Evolutionary conservation across 805 yeast genomes (phyloP), one percentile per base, ranked within the genome.

Genomic region (Ogataea nakhonphanomensis): DNA sequence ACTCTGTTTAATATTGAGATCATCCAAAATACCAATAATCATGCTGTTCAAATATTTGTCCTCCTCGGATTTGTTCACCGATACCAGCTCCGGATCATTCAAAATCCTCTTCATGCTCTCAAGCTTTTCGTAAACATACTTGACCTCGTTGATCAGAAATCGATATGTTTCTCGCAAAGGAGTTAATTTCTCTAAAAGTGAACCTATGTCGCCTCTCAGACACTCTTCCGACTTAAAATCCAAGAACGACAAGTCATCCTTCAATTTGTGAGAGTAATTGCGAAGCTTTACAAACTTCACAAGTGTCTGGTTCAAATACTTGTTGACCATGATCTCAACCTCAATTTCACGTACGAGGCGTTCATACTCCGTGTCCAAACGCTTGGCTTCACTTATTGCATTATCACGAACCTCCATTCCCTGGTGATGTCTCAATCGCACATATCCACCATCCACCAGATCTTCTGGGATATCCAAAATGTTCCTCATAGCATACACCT

Each of bases 401-500:
- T 51, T 37, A 1, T 42, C 26, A 15, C 44, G 41, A 23, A 54
- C 33, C 43, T 48, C 63, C n/a, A 84, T 52, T 1, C 71, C 77
- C 37, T 74, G 71, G 43, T 90, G 93, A 55, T 87, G 93, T 35
- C 71, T 71, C 34, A 89, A 64, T 34, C 82, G 61, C 40, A 90
- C 64, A 69, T 77, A 79, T 5, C 95, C 95, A 9, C 66, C 74
- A 3, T 71, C 72, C 1, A 83, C 69, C 25, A 86, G 65, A 10
- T 79, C 84, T 5, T 62, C 62, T 0, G 96, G 95, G 12, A 90
- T 66, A 9, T 73, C 74, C 39, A 90, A 68, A 9, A 90, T 76
- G 57, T 90, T 90, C 54, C 96, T 66, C 36, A 87, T 64, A 2
- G 85, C 75, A 61, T 90, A 90, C 25, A 88, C 65, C 62, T 90